These are phyloP conservation scores for Phascolomyces articulosus DNA, from an alignment of 371 early-diverging fungal species.

Conservation along the genomic window DNA sequence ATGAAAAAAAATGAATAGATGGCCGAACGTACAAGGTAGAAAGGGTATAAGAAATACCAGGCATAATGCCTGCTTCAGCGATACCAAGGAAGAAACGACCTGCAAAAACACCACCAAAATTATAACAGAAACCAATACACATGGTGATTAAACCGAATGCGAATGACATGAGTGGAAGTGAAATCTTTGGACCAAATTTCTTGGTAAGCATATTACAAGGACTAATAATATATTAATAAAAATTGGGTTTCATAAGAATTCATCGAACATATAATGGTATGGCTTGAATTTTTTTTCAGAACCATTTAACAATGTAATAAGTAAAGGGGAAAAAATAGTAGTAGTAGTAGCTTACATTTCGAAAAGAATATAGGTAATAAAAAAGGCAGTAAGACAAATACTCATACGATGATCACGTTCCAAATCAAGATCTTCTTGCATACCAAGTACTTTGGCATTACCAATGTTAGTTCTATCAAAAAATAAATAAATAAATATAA, in stretches of 20 bases:
- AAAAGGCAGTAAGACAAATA: constrained; percentile 20
- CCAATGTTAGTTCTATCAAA: constrained; percentile 50
- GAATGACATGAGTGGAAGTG: constrained; percentile 53
- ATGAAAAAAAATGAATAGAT: too few relatives aligned
- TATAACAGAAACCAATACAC: constrained; percentile 35
- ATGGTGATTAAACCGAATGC: constrained; percentile 57
- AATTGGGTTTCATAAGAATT: too few relatives aligned
- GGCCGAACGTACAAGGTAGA: constrained; percentile 46
- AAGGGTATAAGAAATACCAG: constrained; percentile 67
- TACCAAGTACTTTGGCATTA: constrained; percentile 43
- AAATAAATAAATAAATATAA: too few relatives aligned
- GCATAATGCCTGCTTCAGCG: constrained; percentile 32
- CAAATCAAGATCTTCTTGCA: constrained; percentile 33
- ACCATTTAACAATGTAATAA: too few relatives aligned
- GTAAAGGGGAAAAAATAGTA: too few relatives aligned
- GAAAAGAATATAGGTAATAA: constrained; percentile 34
- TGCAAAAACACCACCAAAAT: constrained; percentile 20
- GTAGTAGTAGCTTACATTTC: constrained; percentile 29
- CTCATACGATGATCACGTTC: constrained; percentile 23
- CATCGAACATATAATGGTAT: too few relatives aligned
- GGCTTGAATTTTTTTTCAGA: too few relatives aligned
- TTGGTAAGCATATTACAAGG: constrained; percentile 23
- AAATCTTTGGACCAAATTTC: constrained; percentile 36
- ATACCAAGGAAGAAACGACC: constrained; percentile 22
- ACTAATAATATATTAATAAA: too few relatives aligned